Conservation (phyloP, 129 eudicot species). For the Pseudognaphalium luteoalbum region DNA sequence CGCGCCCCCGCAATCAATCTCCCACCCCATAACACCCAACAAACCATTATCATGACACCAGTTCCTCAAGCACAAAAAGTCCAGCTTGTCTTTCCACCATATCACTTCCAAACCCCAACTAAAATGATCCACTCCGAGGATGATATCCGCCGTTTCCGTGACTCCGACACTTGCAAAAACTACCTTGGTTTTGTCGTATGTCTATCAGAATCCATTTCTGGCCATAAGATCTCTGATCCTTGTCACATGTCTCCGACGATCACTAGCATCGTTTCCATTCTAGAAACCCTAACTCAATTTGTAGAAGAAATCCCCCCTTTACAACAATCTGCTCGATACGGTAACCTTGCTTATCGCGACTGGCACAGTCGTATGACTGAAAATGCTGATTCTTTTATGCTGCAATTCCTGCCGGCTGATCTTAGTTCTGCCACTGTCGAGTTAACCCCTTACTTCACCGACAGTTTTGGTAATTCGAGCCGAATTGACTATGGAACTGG, state of each 20-base stretch:
- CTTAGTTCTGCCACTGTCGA: constrained; percentile 54
- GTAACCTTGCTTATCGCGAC: constrained; percentile 65
- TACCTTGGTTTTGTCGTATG: constrained; percentile 79
- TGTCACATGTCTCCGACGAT: constrained; percentile 54
- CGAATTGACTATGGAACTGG: constrained; percentile 96
- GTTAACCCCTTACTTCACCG: constrained; percentile 72
- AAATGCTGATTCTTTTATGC: constrained; percentile 51
- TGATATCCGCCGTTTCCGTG: constrained; percentile 59
- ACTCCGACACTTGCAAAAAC: constrained; percentile 48
- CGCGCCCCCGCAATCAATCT: constrained; percentile 77
- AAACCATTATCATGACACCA: constrained; percentile 77
- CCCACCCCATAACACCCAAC: constrained; percentile 55
- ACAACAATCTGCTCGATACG: constrained; percentile 65
- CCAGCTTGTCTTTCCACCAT: constrained; percentile 51
- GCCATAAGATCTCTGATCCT: constrained; percentile 72
- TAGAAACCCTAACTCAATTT: constrained; percentile 49
- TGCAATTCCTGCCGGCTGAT: constrained; percentile 46
- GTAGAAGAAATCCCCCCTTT: constrained; percentile 77
- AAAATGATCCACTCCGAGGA: constrained; percentile 64
- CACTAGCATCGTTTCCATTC: constrained; percentile 36
- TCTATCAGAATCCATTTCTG: constrained; percentile 61
- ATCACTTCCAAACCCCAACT: constrained; percentile 60
- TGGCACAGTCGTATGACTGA: constrained; percentile 74
- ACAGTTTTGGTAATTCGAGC: constrained; percentile 80
- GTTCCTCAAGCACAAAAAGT: constrained; percentile 67